Conservation (phyloP, 768 basidiomycete species). For the Lactifluus piperatus region DNA sequence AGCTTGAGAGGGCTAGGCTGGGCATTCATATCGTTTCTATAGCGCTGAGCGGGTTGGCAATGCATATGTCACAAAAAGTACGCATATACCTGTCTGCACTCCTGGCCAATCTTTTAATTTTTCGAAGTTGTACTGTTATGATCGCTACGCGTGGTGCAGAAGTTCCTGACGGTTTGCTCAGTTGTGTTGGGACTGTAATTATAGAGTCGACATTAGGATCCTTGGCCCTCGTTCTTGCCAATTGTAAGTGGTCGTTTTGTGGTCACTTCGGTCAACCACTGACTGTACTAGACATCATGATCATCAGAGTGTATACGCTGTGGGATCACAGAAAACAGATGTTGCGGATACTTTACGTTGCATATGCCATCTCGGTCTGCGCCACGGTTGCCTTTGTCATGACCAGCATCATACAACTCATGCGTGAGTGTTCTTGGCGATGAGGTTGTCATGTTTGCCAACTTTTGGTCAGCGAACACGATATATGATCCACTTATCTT, state of each 20-base stretch:
- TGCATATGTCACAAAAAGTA: slow-evolving; percentile 1
- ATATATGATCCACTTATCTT: slow-evolving; percentile 3
- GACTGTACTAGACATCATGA: slow-evolving; percentile 29
- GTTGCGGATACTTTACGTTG: not conserved
- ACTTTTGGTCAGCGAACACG: not conserved
- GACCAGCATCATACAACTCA: not conserved
- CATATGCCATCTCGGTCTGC: slow-evolving; percentile 5
- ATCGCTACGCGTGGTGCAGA: not conserved
- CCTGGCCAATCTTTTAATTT: not conserved
- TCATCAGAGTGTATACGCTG: slow-evolving; percentile 30
- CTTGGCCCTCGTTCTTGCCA: slow-evolving; percentile 24
- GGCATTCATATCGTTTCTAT: not conserved
- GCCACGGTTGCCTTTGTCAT: slow-evolving; percentile 5
- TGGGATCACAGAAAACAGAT: slow-evolving; percentile 31
- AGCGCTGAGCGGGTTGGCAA: slow-evolving; percentile 6
- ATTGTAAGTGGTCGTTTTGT: slow-evolving; percentile 23
- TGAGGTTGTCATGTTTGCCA: not conserved
- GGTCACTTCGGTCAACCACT: slow-evolving; percentile 12
- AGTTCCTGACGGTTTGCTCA: not conserved
- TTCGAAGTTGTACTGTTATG: not conserved
- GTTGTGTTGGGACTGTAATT: slow-evolving; percentile 6
- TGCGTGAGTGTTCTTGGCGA: not conserved
- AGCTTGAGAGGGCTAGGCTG: not conserved
- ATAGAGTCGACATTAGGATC: slow-evolving; percentile 24
- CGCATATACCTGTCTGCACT: not conserved